These are phyloP conservation scores for Podaxis mareebaensis DNA, from an alignment of 768 basidiomycete species.

Conservation along the genomic window DNA sequence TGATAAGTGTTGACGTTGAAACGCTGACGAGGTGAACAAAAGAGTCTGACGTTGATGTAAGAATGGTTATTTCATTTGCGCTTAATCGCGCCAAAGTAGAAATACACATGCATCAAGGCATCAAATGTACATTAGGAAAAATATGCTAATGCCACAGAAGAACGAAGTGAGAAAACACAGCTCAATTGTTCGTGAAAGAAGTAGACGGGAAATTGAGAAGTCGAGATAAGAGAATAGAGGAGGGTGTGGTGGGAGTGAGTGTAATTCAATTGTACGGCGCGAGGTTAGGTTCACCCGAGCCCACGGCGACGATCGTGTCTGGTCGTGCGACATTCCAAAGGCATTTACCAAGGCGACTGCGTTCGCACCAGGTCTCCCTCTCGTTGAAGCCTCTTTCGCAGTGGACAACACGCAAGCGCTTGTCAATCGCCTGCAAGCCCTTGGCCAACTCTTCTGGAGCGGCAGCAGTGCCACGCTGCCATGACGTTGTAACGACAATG, in stretches of 20 bases:
- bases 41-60: neutral
- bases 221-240: neutral
- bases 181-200: neutral
- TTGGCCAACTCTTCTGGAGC: slow-evolving; percentile 8
- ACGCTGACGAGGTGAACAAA: neutral
- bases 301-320: slow-evolving; percentile 5
- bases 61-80: neutral
- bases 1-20: neutral
- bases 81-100: neutral
- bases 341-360: slow-evolving; percentile 9
- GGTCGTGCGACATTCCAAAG: slow-evolving; percentile 13
- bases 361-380: slow-evolving; percentile 8
- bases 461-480: neutral
- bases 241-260: neutral
- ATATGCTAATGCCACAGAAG: neutral
- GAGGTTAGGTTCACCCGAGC: neutral
- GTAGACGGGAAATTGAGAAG: neutral
- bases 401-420: slow-evolving; percentile 11
- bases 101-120: neutral
- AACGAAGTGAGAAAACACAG: neutral
- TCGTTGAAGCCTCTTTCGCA: slow-evolving; percentile 11
- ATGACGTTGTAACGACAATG: slow-evolving; percentile 12
- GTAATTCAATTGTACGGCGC: neutral
- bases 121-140: neutral
- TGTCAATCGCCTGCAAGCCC: slow-evolving; percentile 14